Evolutionary conservation across 371 early-diverging fungal species (phyloP).

Genomic region (Lichtheimia ramosa): DNA sequence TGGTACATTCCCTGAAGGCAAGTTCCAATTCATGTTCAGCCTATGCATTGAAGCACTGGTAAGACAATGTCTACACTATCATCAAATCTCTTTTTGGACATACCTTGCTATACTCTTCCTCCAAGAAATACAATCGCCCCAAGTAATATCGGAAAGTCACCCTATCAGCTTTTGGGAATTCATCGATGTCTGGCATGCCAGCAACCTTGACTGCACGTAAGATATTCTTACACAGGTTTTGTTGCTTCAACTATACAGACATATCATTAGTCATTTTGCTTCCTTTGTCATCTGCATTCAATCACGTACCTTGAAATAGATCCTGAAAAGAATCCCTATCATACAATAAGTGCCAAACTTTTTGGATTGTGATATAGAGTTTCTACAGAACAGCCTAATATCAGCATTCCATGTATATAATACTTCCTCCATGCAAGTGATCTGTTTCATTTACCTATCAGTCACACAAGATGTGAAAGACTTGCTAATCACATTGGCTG

Average conservation of each 20-base stretch:
- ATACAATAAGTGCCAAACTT: conserved; percentile 91
- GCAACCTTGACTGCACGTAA: conserved; percentile 71
- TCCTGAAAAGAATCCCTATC: conserved; percentile 79
- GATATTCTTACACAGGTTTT: conserved; percentile 83
- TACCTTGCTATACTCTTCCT: conserved; percentile 76
- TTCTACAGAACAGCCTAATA: conserved; percentile 19
- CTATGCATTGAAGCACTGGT: conserved; percentile 20
- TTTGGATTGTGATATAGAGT: conserved; percentile 59
- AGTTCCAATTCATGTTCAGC: conserved; percentile 72
- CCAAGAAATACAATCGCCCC: conserved; percentile 80
- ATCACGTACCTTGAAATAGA: conserved; percentile 76
- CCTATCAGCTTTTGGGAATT: conserved; percentile 83
- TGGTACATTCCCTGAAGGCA: conserved; percentile 69
- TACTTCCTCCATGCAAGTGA: neutral
- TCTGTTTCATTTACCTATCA: conserved; percentile 59
- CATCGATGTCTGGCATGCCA: conserved; percentile 73
- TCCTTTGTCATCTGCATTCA: neutral
- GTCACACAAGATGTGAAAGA: conserved; percentile 84
- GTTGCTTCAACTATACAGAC: conserved; percentile 57
- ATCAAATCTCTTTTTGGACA: neutral
- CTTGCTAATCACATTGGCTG: conserved; percentile 84
- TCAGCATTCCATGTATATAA: neutral
- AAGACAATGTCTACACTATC: neutral
- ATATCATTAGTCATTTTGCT: neutral
- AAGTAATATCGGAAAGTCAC: conserved; percentile 84